Evolutionary conservation across 2,329 filamentous ascomycete species (phyloP), one percentile per base, ranked within the genome.

Genomic region (Phialophora chinensis): DNA sequence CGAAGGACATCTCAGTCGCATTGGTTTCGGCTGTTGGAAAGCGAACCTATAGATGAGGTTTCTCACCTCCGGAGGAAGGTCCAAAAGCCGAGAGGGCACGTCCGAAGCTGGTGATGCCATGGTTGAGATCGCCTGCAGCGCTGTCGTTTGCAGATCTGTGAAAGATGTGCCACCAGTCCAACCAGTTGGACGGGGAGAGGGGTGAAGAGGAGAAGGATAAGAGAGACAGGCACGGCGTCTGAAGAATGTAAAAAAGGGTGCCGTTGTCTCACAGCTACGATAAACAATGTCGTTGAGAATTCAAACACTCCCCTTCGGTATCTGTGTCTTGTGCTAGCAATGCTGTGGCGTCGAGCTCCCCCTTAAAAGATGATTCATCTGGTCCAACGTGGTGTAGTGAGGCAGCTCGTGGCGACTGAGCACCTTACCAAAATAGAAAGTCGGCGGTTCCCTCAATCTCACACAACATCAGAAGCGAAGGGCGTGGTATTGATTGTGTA

Each of bases 31-130:
- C 20, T 59, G 58, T 47, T 66, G 31, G 44, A 71, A 68, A 53
- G 67, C 65, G 60, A 66, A 66, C 31, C 60, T 66, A 54, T 70
- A 68, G 59, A 71, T 70, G 56, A 68, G 60, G 54, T 68, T 66
- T 49, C 69, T 63, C 38, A 71, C 63, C 60, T 71, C 69, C 27
- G 69, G 62, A 6, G 69, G 69, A 27, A 71, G 67, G 38, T 31
- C 66, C 38, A 70, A 38, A 27, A 67, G 54, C n/a, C 44, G 20
- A 14, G 62, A 63, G 12, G 58, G 50, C 53, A 44, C 57, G 53
- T 65, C 44, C 42, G 44, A 35, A 38, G 38, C 11, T 17, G 49
- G 29, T 47, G 56, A 64, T 14, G 58, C 59, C 44, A 54, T 56
- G 54, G 64, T 25, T 35, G 29, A 8, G 38, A n/a, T 17, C 17